Evolutionary conservation across 176 grass and related monocot species (phyloP).

Genomic region (Zea luxurians): DNA sequence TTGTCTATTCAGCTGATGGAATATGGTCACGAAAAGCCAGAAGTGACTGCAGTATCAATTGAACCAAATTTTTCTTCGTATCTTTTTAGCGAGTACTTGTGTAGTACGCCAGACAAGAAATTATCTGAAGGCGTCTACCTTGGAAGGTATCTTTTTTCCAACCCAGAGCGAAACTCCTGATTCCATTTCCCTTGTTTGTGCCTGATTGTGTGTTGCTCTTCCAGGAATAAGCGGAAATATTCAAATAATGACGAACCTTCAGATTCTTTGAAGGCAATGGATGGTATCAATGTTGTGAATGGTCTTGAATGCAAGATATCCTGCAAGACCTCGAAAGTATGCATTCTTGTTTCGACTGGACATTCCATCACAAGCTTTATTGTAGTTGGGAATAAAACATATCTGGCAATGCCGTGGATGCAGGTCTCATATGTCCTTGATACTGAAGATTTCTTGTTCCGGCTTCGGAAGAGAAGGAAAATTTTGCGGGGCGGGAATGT

Average conservation of each 20-base stretch:
- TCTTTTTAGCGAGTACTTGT: conserved; percentile 68
- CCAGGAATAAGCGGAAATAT: conserved; percentile 80
- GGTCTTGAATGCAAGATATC: conserved; percentile 98
- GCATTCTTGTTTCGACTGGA: not conserved
- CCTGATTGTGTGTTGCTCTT: conserved; percentile 15
- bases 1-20: conserved; percentile 95
- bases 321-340: conserved; percentile 75
- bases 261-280: conserved; percentile 54
- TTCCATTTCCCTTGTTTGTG: conserved; percentile 10
- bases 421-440: conserved; percentile 93
- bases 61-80: conserved; percentile 95
- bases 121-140: conserved; percentile 65
- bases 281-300: conserved; percentile 69
- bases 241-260: conserved; percentile 55
- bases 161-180: conserved; percentile 2
- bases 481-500: conserved; percentile 19
- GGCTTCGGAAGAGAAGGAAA: conserved; percentile 59
- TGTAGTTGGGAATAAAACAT: not conserved
- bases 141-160: conserved; percentile 50
- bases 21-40: conserved; percentile 91
- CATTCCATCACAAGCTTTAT: not conserved
- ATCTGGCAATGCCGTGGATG: not conserved
- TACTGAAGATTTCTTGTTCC: conserved; percentile 90
- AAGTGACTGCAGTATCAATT: conserved; percentile 86
- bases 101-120: conserved; percentile 52